Evolutionary conservation across 2,329 filamentous ascomycete genomes (phyloP), one percentile per base, ranked within the genome.

Genomic region (Claviceps citrina): DNA sequence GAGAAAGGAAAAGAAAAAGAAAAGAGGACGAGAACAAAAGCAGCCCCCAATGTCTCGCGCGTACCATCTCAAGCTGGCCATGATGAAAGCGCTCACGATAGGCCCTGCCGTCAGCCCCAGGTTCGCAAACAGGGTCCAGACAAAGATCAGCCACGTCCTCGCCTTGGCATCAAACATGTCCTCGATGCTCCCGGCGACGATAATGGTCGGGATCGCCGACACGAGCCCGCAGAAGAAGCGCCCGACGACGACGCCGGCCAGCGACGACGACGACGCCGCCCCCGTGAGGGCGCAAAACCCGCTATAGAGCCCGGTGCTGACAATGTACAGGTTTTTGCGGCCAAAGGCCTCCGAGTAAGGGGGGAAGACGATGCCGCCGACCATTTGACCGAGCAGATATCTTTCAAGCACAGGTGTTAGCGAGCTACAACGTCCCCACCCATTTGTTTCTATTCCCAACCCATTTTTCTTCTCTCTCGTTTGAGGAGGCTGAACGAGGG

Each of bases 321-420:
- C 13, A 9, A 37, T 37, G 26, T 37, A 37, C 2, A 37, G 35
- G 5, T 30, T 37, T 9, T 37, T 37, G 12, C 35, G 35, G 12
- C 35, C 35, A 20, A 37, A 37, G 26, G 35, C 35, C 5, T 37
- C 35, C 2, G 35, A 37, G 26, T 37, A 28, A 3, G 35, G 35
- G 5, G 35, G 35, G 19, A 37, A 37, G 4, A 37, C 12, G 7
- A 37, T 20, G 3, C 35, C 35, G 26, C 35, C 35, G n/a, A 37
- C 26, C 35, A 37, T 37, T 30, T 37, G 35, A 2, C 35, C 35
- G 15, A 37, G 35, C 4, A 37, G 25, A 22, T 37, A 37, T 30
- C 35, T 37, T 10, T 2, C 2, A 18, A 4, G 1, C 28, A 31
- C 30, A 5, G 22, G 8, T 24, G 20, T 15, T 7, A 35, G n/a